Percentiles rank a stretch among this genome's conserved stretches.
These are phyloP conservation scores for Anisogramma anomala DNA, from an alignment of 2,329 filamentous ascomycete genomes.

Conservation along the genomic window DNA sequence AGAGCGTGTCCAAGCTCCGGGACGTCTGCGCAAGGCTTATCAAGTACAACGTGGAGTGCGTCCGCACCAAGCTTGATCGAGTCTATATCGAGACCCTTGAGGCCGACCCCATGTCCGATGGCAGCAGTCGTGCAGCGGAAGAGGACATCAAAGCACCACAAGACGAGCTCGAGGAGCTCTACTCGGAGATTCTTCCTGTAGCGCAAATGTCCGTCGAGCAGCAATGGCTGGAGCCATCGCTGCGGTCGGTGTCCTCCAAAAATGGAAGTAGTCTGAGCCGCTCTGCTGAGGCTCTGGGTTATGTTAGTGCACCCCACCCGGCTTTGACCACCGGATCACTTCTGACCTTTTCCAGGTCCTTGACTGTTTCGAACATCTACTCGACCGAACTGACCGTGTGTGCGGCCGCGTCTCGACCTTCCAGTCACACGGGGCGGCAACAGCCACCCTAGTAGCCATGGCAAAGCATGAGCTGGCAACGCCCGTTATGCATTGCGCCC, in stretches of 20 bases:
- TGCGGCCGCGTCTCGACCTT: slow-evolving; percentile 31
- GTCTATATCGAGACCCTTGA: slow-evolving; percentile 39
- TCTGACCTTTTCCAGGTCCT: slow-evolving; percentile 31
- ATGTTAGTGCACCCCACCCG: slow-evolving; percentile 30
- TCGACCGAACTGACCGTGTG: slow-evolving; percentile 34
- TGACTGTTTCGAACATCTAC: slow-evolving; percentile 39
- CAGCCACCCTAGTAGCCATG: slow-evolving; percentile 28
- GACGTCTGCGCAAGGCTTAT: slow-evolving; percentile 47
- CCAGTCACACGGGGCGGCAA: slow-evolving; percentile 34
- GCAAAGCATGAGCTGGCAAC: slow-evolving; percentile 33
- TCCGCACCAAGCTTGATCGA: slow-evolving; percentile 44
- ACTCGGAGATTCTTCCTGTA: slow-evolving; percentile 57
- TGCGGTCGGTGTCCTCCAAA: slow-evolving; percentile 32
- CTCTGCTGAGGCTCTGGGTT: slow-evolving; percentile 36
- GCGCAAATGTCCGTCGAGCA: slow-evolving; percentile 61
- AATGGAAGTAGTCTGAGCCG: slow-evolving; percentile 33
- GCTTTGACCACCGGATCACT: not conserved
- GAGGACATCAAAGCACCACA: slow-evolving; percentile 41
- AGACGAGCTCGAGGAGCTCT: slow-evolving; percentile 57
- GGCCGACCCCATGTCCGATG: slow-evolving; percentile 13
- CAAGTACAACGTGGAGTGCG: slow-evolving; percentile 43
- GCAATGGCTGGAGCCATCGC: slow-evolving; percentile 52
- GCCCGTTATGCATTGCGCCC: slow-evolving; percentile 18
- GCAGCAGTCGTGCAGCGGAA: slow-evolving; percentile 16
- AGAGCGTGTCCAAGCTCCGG: slow-evolving; percentile 44